These are phyloP conservation scores for Chlamydomonas sp. DNA, from an alignment of 139 green algal species.

Conservation along the genomic window DNA sequence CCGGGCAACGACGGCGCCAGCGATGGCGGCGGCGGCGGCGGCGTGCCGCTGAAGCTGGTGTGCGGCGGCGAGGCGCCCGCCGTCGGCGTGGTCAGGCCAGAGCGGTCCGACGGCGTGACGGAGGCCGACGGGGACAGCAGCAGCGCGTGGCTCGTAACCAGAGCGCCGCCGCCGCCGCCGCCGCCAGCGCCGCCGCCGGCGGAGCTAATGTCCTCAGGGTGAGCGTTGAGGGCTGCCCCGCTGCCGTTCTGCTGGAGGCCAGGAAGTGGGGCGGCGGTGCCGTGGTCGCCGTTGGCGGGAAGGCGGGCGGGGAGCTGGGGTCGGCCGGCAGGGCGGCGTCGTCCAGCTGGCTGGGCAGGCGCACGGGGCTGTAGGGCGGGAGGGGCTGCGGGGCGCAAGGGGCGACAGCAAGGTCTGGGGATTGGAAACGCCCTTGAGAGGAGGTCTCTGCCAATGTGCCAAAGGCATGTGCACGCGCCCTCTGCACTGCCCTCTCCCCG, in stretches of 20 bases:
- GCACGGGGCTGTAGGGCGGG: background rate
- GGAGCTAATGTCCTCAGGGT: too few relatives aligned
- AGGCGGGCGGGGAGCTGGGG: background rate
- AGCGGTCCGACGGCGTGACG: background rate
- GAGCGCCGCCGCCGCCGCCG: background rate
- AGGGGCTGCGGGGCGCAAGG: background rate
- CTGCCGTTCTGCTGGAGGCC: background rate
- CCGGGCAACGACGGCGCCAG: background rate
- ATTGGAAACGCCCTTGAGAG: too few relatives aligned
- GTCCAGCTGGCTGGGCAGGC: too few relatives aligned
- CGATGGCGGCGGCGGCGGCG: background rate
- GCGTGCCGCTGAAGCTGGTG: too few relatives aligned
- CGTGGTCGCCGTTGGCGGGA: background rate
- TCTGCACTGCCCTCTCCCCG: too few relatives aligned
- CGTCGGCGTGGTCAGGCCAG: background rate
- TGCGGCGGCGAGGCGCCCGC: background rate
- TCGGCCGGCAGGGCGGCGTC: background rate
- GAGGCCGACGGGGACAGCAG: background rate
- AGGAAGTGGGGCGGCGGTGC: background rate
- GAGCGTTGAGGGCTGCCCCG: background rate
- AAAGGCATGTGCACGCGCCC: too few relatives aligned
- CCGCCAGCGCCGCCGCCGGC: too few relatives aligned
- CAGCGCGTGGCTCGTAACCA: conserved; percentile 3
- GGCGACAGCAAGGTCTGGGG: too few relatives aligned
- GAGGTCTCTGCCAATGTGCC: too few relatives aligned